A percentile compares a stretch with the other conserved stretches of the same genome.
phyloP scores from a whole-genome alignment of 345 rosid species.

The Euphorbia peplus region DNA sequence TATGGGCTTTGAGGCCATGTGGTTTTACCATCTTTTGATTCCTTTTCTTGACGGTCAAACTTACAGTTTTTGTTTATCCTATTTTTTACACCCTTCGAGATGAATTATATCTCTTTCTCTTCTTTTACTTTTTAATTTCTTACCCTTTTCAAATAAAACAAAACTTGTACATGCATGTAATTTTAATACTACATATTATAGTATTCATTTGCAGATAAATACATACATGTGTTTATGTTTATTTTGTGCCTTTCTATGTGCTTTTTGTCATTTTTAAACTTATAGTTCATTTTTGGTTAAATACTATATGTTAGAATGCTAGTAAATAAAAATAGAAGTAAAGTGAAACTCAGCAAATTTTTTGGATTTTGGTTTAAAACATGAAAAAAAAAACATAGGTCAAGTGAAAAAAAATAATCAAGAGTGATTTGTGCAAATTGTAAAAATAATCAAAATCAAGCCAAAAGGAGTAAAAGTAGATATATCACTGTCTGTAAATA shows the following conservation, averaged over 20 bases:
- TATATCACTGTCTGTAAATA: too few relatives aligned
- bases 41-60: constrained; percentile 55
- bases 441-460: too few relatives aligned
- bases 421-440: too few relatives aligned
- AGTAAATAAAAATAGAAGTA: neutral
- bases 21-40: constrained; percentile 47
- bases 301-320: neutral
- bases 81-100: constrained; percentile 36
- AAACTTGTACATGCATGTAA: neutral
- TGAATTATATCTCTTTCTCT: constrained; percentile 12
- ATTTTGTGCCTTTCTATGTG: neutral
- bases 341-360: too few relatives aligned
- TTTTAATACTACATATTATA: neutral
- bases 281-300: neutral
- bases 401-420: too few relatives aligned
- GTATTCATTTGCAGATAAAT: neutral
- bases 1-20: constrained; percentile 32
- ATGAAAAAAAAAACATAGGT: too few relatives aligned
- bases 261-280: neutral
- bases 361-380: neutral
- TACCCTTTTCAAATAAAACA: neutral
- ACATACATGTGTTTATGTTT: neutral
- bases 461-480: too few relatives aligned
- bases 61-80: constrained; percentile 8
- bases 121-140: constrained; percentile 8